These are phyloP conservation scores for Mycena haematopus DNA, from an alignment of 768 basidiomycete genomes.

Conservation along the genomic window DNA sequence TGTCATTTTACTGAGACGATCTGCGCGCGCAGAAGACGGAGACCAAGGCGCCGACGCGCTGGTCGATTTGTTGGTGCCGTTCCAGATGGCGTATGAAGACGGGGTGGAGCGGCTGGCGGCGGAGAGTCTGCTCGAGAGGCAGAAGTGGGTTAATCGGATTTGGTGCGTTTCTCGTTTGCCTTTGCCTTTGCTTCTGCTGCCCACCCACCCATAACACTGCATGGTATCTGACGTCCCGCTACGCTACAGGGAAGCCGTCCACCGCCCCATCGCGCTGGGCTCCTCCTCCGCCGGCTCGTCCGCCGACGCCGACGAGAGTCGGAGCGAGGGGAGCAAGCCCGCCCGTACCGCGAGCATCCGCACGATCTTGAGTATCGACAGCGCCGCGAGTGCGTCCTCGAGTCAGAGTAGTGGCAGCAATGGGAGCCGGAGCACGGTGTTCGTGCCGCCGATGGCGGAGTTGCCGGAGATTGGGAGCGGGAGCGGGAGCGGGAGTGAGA, in stretches of 20 bases:
- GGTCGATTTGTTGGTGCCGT: slow-evolving; percentile 83
- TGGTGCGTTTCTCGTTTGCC: slow-evolving; percentile 60
- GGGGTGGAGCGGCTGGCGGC: slow-evolving; percentile 88
- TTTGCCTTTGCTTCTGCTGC: too few species aligned
- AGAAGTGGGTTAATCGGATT: slow-evolving; percentile 90
- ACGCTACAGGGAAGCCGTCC: slow-evolving; percentile 74
- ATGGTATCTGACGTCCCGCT: background rate
- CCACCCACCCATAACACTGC: slow-evolving; percentile 10
- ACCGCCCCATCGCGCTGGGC: slow-evolving; percentile 65
- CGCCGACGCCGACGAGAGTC: slow-evolving; percentile 6
- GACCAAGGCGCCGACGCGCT: slow-evolving; percentile 46
- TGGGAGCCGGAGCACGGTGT: slow-evolving; percentile 76
- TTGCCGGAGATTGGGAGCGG: slow-evolving; percentile 61
- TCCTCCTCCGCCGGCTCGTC: slow-evolving; percentile 55
- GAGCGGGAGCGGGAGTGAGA: background rate
- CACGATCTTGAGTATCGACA: slow-evolving; percentile 68
- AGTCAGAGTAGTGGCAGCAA: slow-evolving; percentile 53
- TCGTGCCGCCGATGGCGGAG: slow-evolving; percentile 75
- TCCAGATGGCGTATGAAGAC: slow-evolving; percentile 89
- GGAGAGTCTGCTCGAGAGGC: slow-evolving; percentile 86
- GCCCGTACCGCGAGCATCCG: slow-evolving; percentile 60
- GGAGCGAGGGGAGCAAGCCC: slow-evolving; percentile 1
- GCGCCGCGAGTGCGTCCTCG: slow-evolving; percentile 46
- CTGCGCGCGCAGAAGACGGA: background rate
- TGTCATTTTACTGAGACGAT: background rate